Evolutionary conservation across 306 rosid species (phyloP), one percentile per base, ranked within the genome.

Genomic region (Gillenia trifoliata): DNA sequence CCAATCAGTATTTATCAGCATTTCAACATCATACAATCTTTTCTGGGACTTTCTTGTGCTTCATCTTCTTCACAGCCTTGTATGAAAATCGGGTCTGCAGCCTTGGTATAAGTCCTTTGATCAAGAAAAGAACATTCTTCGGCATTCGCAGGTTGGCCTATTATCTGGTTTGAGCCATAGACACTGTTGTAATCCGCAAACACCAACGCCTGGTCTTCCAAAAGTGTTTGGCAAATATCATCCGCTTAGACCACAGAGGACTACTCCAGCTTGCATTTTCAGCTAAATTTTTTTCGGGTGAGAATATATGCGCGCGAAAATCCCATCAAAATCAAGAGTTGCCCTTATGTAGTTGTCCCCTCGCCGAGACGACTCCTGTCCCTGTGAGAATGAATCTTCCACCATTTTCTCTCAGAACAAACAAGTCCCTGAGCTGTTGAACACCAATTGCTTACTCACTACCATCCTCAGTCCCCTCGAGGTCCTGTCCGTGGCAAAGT

Each of bases 141-240:
- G 78, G 29, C 87, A 83, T 25, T 17, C 8, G 55, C 90, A 78
- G 3, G 15, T 72, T 0, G 84, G 82, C 77, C 82, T 23, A 25
- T 34, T 34, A 34, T 68, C 68, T 26, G 16, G 54, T 25, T 28
- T 72, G 4, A 78, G n/a, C 13, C 38, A 68, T 91, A 89, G 23
- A 81, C 64, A 57, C 85, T 86, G 49, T 86, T 83, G 70, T 71
- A 66, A 10, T 5, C 93, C 90, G 61, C 93, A 86, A 13, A 83
- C 66, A 12, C 87, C 86, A n/a, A 26, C 70, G 16, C 89, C 82
- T 6, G 43, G 43, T 0, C 43, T 38, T 38, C 9, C 5, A 6
- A 38, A 38, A 6, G 0, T 0, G 4, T 3, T 0, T 0, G 13
- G 86, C 71, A 82, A 1, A 87, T 82, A 61, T 84, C 77, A 6